phyloP scores from a whole-genome alignment of 805 yeast genomes.

The Ogataea thermomethanolica region DNA sequence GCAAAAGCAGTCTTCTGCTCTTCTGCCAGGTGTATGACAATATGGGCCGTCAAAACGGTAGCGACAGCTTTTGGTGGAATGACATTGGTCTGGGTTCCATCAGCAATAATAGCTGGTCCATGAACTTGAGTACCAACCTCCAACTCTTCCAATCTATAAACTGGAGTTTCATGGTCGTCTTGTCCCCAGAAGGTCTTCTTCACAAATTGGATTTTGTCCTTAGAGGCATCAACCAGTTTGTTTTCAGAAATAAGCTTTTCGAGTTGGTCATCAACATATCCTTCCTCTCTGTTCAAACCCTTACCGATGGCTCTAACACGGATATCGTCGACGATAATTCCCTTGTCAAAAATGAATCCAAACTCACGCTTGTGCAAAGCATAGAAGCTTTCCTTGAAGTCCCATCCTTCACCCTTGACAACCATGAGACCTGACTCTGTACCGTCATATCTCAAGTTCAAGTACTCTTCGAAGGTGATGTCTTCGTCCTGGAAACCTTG shows the following conservation, averaged over 20 bases:
- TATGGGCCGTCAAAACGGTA: constrained; percentile 54
- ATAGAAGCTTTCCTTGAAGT: constrained; percentile 45
- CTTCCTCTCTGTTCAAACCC: constrained; percentile 40
- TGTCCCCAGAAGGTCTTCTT: constrained; percentile 59
- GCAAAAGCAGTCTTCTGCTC: constrained; percentile 12
- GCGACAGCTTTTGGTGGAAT: constrained; percentile 62
- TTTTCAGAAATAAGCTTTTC: constrained; percentile 29
- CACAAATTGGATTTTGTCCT: constrained; percentile 31
- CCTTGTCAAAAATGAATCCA: constrained; percentile 60
- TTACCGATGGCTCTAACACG: constrained; percentile 74
- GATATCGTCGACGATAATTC: constrained; percentile 66
- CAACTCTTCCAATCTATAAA: constrained; percentile 54
- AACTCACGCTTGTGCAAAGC: constrained; percentile 64
- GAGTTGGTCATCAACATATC: constrained; percentile 50
- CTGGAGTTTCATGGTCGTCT: constrained; percentile 46
- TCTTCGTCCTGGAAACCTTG: constrained; percentile 54
- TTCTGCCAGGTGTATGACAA: constrained; percentile 40
- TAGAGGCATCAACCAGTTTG: constrained; percentile 22
- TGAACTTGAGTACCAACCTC: constrained; percentile 46
- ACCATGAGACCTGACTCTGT: constrained; percentile 87
- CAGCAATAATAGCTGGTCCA: constrained; percentile 79
- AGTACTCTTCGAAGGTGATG: constrained; percentile 56
- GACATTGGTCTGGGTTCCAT: constrained; percentile 76
- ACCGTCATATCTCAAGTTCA: constrained; percentile 81
- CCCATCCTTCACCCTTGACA: constrained; percentile 24